Evolutionary conservation across 2,329 filamentous ascomycete genomes (phyloP).

Genomic region (Pestalotiopsis sp.): DNA sequence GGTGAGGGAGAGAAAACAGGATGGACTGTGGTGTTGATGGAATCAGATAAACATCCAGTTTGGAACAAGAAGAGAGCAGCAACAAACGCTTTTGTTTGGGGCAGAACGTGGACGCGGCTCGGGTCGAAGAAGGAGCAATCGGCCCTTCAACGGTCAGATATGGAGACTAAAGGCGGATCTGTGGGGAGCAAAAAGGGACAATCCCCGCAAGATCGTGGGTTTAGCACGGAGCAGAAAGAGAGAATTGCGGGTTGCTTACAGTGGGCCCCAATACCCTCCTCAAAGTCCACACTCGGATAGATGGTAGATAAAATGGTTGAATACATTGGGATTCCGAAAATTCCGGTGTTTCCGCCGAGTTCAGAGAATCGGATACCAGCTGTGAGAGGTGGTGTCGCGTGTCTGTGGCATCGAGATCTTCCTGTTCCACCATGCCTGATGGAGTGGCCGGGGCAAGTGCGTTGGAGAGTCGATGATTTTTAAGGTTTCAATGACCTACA

Average conservation of each 20-base stretch:
- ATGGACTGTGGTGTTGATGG: neutral
- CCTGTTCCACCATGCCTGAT: too few relatives aligned
- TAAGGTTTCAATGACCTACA: neutral
- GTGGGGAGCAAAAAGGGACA: neutral
- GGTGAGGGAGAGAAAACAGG: neutral
- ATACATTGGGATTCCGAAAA: neutral
- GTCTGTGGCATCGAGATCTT: too few relatives aligned
- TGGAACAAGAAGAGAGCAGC: neutral
- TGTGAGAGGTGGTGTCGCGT: too few relatives aligned
- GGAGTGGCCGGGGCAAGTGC: neutral
- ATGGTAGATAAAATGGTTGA: neutral
- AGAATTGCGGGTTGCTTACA: neutral
- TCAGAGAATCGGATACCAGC: too few relatives aligned
- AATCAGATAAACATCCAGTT: neutral
- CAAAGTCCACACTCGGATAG: neutral
- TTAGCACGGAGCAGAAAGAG: neutral
- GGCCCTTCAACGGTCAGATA: slow-evolving; percentile 9
- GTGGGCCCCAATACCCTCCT: neutral
- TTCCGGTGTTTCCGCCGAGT: too few relatives aligned
- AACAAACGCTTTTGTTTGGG: neutral
- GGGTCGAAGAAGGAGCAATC: slow-evolving; percentile 2
- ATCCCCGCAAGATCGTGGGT: neutral
- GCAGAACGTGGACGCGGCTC: neutral
- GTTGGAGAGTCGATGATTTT: neutral
- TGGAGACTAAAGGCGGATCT: slow-evolving; percentile 5